Evolutionary conservation across 306 rosid species (phyloP), one percentile per base, ranked within the genome.

Genomic region (Dalbergia cultrata): DNA sequence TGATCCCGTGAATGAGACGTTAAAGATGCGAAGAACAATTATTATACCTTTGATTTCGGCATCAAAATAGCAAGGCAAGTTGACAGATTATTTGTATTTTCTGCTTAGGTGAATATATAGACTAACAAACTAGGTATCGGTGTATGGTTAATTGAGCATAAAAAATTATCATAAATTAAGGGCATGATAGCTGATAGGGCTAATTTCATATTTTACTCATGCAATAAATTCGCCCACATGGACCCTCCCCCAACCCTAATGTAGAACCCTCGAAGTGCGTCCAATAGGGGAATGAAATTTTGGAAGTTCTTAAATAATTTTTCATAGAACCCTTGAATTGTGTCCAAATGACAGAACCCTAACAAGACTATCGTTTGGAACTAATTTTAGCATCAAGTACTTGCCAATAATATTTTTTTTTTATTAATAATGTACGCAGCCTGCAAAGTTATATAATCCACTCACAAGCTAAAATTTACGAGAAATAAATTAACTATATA

Each of bases 1-100:
- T 13, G 74, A 70, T 26, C 19, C 60, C 44, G 44, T 47, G 59
- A 70, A 49, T 22, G 60, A 49, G 74, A 47, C 17, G 60, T 13
- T 45, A 14, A 22, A 69, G 1, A 5, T 13, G 50, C 19, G 4
- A 47, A 5, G 41, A 49, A 13, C 12, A 70, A 26, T 37, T 4
- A 49, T 21, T 22, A 22, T 70, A 22, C 44, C 74, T 49, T 49
- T 49, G 35, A 49, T 31, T 9, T 31, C 74, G 60, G 74, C 74
- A 49, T 70, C 74, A 47, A 70, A 47, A 11, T 49, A 53, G 60
- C 44, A 31, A 13, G 22, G 34, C 44, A 49, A 47, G 5, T 35
- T 22, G 41, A 13, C 8, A 69, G 59, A 12, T 47, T 49, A 49
- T 70, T 43, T 43, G 47, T 53, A 19, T 12, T 8, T 4, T 67